Base-by-base conservation (phyloP, 139 green algal genomes). In the Haematococcus lacustris region DNA sequence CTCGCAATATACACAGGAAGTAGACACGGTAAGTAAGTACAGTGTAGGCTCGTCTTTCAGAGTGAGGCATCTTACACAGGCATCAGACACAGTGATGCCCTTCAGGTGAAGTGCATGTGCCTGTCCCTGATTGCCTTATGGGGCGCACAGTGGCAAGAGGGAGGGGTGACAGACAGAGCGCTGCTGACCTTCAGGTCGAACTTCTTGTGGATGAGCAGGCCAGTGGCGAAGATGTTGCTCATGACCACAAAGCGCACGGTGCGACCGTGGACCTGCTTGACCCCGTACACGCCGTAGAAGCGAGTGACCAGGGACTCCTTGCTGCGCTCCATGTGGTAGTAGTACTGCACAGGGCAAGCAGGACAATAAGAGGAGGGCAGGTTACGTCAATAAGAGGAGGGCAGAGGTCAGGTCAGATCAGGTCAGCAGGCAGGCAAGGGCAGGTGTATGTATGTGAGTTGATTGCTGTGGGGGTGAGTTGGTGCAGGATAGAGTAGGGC, bases 171-270 rank as follows among this genome's bases (percentile, higher is more conserved):
- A n/a, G n/a, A n/a, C n/a, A n/a, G n/a, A n/a, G n/a, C n/a, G n/a
- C n/a, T n/a, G n/a, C n/a, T n/a, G 73, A 64, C 94, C 81, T 98
- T 98, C 38, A 98, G 83, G 79, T 98, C 94, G 66, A 90, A 98
- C 65, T 78, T 78, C 28, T 85, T 78, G 78, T 98, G 90, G 38
- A 99, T 87, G 33, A 83, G 88, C 53, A 96, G 80, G 71, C 97
- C 90, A 1, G 93, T 94, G 69, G 80, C 78, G 68, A 99, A 93
- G 30, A 98, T 87, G 82, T 98, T 99, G 75, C 78, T 83, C 95
- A 99, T 98, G 7, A 99, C 93, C 38, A 99, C 80, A 76, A 99
- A 98, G 0, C 95, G 88, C 57, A 94, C 91, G 63, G 91, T 91
- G 66, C 80, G 74, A 28, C 90, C 90, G 63, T 88, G 82, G 28